A percentile compares a stretch with the other conserved stretches of the same genome.
Conservation (phyloP, 176 grass and related monocot species). For the Cymbopogon citratus region DNA sequence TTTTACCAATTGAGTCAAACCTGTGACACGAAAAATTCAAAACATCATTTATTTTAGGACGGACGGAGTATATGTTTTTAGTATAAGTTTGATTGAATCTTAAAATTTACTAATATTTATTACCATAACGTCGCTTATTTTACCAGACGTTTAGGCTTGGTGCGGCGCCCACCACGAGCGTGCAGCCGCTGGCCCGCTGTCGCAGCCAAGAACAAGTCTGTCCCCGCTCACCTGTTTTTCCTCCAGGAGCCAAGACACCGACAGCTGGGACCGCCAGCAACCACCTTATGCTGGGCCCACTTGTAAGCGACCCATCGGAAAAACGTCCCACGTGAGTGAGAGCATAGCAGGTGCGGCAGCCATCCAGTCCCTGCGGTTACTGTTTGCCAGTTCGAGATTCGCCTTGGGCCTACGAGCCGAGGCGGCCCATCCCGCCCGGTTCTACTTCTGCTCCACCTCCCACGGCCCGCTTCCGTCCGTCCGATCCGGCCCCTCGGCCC, state of each 20-base stretch:
- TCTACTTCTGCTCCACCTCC: neutral
- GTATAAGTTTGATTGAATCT: too few species aligned
- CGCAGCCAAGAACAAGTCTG: neutral
- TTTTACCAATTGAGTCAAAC: too few species aligned
- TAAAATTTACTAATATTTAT: too few species aligned
- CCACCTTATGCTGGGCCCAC: neutral
- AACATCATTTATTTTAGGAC: too few species aligned
- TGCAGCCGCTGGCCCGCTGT: neutral
- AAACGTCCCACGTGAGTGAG: neutral
- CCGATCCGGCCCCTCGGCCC: neutral
- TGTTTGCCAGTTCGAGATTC: conserved; percentile 25
- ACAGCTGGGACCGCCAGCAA: neutral
- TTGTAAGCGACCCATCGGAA: neutral
- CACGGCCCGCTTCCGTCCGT: neutral
- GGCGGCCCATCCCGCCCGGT: conserved; percentile 32
- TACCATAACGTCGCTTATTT: too few species aligned
- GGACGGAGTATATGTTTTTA: too few species aligned
- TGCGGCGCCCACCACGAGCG: neutral
- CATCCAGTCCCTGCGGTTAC: neutral
- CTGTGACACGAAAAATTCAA: too few species aligned
- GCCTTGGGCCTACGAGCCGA: conserved; percentile 3
- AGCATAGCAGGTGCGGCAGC: neutral
- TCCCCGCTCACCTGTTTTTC: too few species aligned
- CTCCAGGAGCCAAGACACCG: too few species aligned
- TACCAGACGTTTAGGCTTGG: neutral